Evolutionary conservation across 345 rosid genomes (phyloP), one percentile per base, ranked within the genome.

Genomic region (Passiflora organensis): DNA sequence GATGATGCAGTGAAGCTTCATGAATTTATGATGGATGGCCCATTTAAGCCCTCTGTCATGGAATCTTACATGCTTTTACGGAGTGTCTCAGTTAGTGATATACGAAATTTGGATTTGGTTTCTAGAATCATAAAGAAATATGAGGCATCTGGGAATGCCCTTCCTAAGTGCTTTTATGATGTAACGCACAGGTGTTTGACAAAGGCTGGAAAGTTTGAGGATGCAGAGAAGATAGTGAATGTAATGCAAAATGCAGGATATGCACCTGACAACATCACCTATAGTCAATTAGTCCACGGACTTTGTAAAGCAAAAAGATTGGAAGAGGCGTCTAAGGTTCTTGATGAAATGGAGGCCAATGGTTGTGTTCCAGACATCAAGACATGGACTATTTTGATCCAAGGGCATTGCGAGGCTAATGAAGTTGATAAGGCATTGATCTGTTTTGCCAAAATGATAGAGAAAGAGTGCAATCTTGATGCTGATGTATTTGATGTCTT

Each of bases 311-410:
- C 86, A 20, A 64, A 65, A 62, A 83, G 81, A 72, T 58, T 85
- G 23, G 91, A 85, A 32, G 91, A 87, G 72, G 96, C 96, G 13
- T 63, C 75, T 19, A 59, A 68, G 41, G 69, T 87, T 51, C 45
- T 87, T 16, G 79, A 80, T 75, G 76, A 73, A 41, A 87, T 87
- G 95, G 95, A 82, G 68, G 78, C 65, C 22, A 48, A 66, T 16
- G 84, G 86, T 22, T 85, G 95, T 28, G 25, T 42, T 41, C 86
- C 95, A 0, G 97, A 87, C 54, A 69, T 85, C 53, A 87, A 74
- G 67, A 91, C 90, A 5, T 91, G 97, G 97, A 91, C 97, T 36
- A 79, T 85, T 65, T 78, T 91, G 74, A 91, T 87, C 64, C 83
- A 85, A 69, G 95, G 95, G 41, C 87, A 77, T 54, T 91, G 85